A percentile compares a stretch with the other conserved stretches of the same genome.
Conservation (phyloP, 2,329 filamentous ascomycete species). For the Juglanconis juglandina region DNA sequence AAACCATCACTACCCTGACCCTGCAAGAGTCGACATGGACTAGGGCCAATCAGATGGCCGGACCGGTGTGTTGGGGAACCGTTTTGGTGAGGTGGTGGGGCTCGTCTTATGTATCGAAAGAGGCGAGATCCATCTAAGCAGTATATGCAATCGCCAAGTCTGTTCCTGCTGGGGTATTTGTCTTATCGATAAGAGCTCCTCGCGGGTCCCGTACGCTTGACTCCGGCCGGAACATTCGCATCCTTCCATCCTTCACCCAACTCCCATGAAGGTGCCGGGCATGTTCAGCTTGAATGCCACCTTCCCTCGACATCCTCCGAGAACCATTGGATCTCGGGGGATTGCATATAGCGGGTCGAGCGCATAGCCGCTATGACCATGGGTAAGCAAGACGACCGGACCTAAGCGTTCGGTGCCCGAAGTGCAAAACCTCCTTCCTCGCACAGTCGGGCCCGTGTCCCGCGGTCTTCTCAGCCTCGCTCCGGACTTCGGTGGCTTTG, state of each 20-base stretch:
- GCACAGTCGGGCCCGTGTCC: neutral
- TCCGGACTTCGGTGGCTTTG: slow-evolving; percentile 1
- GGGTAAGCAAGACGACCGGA: neutral
- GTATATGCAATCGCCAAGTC: neutral
- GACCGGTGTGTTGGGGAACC: slow-evolving; percentile 16
- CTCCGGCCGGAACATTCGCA: neutral
- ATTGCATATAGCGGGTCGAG: neutral
- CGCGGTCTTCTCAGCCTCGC: neutral
- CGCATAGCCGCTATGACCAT: neutral
- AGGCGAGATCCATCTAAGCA: neutral
- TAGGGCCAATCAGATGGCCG: slow-evolving; percentile 9
- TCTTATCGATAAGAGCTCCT: slow-evolving; percentile 6
- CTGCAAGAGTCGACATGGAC: slow-evolving; percentile 10
- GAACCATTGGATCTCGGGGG: neutral
- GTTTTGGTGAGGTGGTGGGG: slow-evolving; percentile 19
- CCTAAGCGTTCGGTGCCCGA: slow-evolving; percentile 16
- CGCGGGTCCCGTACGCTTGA: neutral
- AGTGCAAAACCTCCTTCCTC: slow-evolving; percentile 4
- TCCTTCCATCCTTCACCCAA: neutral
- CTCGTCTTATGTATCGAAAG: neutral
- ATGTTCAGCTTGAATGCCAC: neutral
- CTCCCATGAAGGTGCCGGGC: neutral
- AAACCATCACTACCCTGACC: neutral
- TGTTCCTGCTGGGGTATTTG: neutral
- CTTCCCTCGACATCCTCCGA: slow-evolving; percentile 4